A percentile compares a stretch with the other conserved stretches of the same genome.
These are phyloP conservation scores for Magnolia kwangsiensis DNA, from an alignment of 164 flowering plant species.

Conservation along the genomic window DNA sequence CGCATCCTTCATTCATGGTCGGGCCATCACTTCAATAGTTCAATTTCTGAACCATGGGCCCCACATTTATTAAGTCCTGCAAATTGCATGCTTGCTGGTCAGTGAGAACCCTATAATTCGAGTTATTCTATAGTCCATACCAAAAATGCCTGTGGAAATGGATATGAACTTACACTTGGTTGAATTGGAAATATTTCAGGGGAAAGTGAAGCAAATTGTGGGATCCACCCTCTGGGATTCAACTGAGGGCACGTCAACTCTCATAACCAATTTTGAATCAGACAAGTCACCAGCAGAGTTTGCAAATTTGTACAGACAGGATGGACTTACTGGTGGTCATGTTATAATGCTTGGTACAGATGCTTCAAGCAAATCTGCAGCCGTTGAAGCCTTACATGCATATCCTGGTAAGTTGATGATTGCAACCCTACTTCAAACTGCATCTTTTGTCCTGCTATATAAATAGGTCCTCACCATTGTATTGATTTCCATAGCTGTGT, in stretches of 20 bases:
- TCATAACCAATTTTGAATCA: slow-evolving; percentile 86
- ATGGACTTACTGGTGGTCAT: slow-evolving; percentile 93
- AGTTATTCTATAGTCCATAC: background rate
- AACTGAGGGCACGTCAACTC: slow-evolving; percentile 47
- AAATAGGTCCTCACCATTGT: background rate
- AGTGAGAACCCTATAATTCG: too few species aligned
- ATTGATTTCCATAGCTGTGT: background rate
- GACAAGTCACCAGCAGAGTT: slow-evolving; percentile 84
- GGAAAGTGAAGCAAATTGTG: slow-evolving; percentile 98
- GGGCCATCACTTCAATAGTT: too few species aligned
- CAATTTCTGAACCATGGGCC: too few species aligned
- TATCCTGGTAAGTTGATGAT: slow-evolving; percentile 65
- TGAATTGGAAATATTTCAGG: slow-evolving; percentile 44
- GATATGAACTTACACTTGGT: background rate
- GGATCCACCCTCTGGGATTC: slow-evolving; percentile 88
- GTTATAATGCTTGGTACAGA: slow-evolving; percentile 98
- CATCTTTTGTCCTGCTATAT: background rate
- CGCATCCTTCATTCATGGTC: too few species aligned
- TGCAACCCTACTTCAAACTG: background rate
- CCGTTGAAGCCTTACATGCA: slow-evolving; percentile 75
- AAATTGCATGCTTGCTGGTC: too few species aligned
- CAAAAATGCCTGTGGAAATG: background rate
- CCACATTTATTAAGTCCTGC: too few species aligned
- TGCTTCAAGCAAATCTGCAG: slow-evolving; percentile 74
- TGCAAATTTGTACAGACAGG: slow-evolving; percentile 71